Base-by-base conservation (phyloP, 2,329 filamentous ascomycete genomes). In the Xylariomycetidae sp. region DNA sequence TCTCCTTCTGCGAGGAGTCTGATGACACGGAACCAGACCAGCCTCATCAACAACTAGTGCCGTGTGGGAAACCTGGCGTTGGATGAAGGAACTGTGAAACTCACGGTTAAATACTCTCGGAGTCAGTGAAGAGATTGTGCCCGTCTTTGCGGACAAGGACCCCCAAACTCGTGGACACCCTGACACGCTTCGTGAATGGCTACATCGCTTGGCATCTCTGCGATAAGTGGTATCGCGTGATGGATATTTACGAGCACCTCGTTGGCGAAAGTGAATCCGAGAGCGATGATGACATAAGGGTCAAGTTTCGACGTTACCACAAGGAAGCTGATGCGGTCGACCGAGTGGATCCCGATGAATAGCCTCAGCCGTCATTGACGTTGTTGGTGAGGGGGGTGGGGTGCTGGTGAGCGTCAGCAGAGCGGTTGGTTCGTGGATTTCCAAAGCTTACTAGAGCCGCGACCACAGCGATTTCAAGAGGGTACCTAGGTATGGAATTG, bases 1-100 rank as follows among this genome's bases (percentile, higher is more conserved):
- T 47, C 15, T 49, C 46, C 16, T 47, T 45, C 35, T 49, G 47
- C 36, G 47, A 49, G 34, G 44, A 49, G 27, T 46, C 40, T 22
- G 40, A 47, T 23, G 36, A 33, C 16, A 35, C 44, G 40, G 9
- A 44, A 48, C 30, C 39, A 49, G 26, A 44, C 34, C 13, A 38
- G 28, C 16, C 42, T 49, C 11, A 38, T 49, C 28, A 43, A 43
- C 23, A 49, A 46, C 33, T 45, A 43, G 16, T 31, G 16, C 13
- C 25, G 31, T 5, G 38, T 27, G 6, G 36, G 42, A 6, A 33
- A 34, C 9, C 38, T 45, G 25, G 40, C 16, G 16, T 16, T 40
- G 3, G 34, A 31, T 16, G 25, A 41, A 17, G 44, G 44, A 11
- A 34, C 46, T 16, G 40, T 42, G 25, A 43, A 44, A 35, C 42